Conservation (phyloP, 345 rosid species). For the Citrus reticulata region DNA sequence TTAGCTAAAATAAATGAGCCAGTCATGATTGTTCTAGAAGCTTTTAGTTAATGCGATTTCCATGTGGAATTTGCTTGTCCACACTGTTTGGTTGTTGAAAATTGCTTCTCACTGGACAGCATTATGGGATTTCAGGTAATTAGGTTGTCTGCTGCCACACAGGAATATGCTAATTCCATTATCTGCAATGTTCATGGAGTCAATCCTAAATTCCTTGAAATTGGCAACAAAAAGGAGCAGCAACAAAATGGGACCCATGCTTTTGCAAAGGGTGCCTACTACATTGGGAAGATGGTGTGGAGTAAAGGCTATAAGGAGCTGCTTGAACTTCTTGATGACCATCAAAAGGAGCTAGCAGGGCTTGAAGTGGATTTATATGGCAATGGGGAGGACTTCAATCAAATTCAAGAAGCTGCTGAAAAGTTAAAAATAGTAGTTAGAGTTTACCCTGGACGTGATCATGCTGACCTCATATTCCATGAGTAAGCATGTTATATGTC, state of each 20-base stretch:
- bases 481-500: conserved; percentile 49
- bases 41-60: neutral
- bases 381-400: conserved; percentile 80
- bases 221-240: conserved; percentile 63
- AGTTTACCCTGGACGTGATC: conserved; percentile 84
- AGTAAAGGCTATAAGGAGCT: conserved; percentile 94
- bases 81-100: neutral
- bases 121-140: conserved; percentile 55
- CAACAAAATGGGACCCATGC: conserved; percentile 46
- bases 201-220: conserved; percentile 85
- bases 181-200: conserved; percentile 96
- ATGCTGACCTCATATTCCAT: conserved; percentile 80
- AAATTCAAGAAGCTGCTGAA: conserved; percentile 58
- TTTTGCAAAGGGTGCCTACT: conserved; percentile 77
- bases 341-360: conserved; percentile 66
- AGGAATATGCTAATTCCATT: conserved; percentile 74
- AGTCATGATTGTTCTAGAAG: neutral
- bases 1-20: neutral
- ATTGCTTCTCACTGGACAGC: conserved; percentile 3
- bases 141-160: conserved; percentile 92
- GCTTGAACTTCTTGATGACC: conserved; percentile 58
- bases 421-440: conserved; percentile 53
- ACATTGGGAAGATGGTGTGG: conserved; percentile 98
- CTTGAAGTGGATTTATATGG: conserved; percentile 85
- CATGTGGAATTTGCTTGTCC: neutral